Percentiles rank a stretch among this genome's conserved stretches.
phyloP scores from a whole-genome alignment of 306 rosid genomes.

The Cucumis melo region DNA sequence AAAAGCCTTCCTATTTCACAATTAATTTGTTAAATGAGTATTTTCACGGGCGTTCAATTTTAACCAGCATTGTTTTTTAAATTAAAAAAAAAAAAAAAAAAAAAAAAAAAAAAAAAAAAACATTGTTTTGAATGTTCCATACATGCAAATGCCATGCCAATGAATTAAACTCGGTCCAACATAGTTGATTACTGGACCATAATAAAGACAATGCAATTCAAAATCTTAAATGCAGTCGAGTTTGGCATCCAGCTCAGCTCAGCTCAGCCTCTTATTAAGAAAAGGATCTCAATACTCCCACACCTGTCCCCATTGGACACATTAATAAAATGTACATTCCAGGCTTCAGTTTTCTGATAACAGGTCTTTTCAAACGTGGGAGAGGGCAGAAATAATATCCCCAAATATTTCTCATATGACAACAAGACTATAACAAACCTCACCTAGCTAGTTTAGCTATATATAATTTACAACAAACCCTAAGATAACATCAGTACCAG shows the following conservation, averaged over 20 bases:
- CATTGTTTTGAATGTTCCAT: neutral
- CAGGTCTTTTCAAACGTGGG: neutral
- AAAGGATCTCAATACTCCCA: neutral
- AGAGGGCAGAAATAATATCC: neutral
- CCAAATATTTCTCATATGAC: neutral
- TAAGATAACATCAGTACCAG: neutral
- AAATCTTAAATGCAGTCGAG: neutral
- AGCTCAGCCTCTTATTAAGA: neutral
- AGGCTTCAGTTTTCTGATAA: neutral
- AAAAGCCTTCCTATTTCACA: neutral
- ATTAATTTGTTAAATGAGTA: neutral
- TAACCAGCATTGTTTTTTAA: neutral
- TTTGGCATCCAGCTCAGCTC: neutral
- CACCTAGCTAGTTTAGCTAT: neutral
- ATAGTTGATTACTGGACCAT: neutral
- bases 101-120: no score
- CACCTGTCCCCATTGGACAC: neutral
- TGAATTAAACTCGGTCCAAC: neutral
- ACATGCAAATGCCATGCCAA: neutral
- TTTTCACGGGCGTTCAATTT: neutral
- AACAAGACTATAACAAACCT: neutral
- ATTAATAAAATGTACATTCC: neutral
- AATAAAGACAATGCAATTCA: neutral
- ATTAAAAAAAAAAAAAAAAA: no score
- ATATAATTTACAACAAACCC: neutral